Evolutionary conservation across 2,329 filamentous ascomycete species (phyloP).

Genomic region (Alternaria gansuensis): DNA sequence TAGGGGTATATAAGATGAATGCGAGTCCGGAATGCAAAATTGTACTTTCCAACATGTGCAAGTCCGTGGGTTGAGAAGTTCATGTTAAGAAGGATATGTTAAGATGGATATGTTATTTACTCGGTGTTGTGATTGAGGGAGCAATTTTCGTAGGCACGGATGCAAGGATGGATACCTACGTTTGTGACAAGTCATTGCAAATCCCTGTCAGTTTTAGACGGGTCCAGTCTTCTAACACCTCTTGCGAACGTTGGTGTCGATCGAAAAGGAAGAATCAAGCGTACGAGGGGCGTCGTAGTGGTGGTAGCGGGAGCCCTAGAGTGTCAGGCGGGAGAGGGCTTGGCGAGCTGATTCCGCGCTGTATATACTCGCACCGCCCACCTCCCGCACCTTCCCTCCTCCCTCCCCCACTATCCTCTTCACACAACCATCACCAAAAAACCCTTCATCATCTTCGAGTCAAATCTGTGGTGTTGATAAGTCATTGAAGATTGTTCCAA

Average conservation of each 20-base stretch:
- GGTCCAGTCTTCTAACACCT: neutral
- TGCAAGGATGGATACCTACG: too few species aligned
- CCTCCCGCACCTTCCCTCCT: constrained; percentile 21
- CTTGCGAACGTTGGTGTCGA: neutral
- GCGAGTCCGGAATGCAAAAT: too few species aligned
- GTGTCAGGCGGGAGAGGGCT: constrained; percentile 26
- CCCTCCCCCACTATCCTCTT: constrained; percentile 16
- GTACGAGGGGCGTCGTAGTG: constrained; percentile 18
- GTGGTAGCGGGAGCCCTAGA: constrained; percentile 15
- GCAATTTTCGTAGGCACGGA: too few species aligned
- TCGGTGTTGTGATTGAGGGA: too few species aligned
- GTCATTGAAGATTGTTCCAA: constrained; percentile 10
- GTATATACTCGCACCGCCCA: constrained; percentile 39
- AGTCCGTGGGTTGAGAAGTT: too few species aligned
- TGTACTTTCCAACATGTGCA: too few species aligned
- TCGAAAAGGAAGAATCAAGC: constrained; percentile 1
- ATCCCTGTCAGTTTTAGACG: neutral
- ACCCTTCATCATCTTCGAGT: constrained; percentile 6
- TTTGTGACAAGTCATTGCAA: neutral
- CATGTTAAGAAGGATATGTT: too few species aligned
- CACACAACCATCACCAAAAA: constrained; percentile 15
- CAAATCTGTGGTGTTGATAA: constrained; percentile 9
- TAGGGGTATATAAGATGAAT: too few species aligned
- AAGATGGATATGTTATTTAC: too few species aligned
- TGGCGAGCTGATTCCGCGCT: constrained; percentile 32